Evolutionary conservation across 2,329 filamentous ascomycete genomes (phyloP).

Genomic region (Pyricularia sp.): DNA sequence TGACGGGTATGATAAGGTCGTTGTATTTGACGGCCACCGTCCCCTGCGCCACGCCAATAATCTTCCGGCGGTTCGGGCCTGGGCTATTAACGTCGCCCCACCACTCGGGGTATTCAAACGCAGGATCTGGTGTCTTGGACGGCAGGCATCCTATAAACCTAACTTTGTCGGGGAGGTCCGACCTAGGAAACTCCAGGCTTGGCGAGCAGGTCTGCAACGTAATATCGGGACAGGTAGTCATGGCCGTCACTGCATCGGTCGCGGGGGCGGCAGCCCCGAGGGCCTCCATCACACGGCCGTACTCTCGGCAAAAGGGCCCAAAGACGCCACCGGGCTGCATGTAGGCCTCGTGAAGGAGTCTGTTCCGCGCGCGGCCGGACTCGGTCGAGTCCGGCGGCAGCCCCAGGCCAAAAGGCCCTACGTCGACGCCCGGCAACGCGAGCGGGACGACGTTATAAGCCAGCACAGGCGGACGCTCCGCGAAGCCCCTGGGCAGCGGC

Average conservation of each 20-base stretch:
- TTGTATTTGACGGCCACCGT: constrained; percentile 25
- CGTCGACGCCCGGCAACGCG: constrained; percentile 3
- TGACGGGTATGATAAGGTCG: constrained; percentile 30
- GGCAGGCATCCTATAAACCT: constrained; percentile 29
- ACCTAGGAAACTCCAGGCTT: constrained; percentile 24
- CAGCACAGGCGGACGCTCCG: background rate
- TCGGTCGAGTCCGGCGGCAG: constrained; percentile 6
- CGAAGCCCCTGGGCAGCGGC: constrained; percentile 5
- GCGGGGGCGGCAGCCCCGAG: background rate
- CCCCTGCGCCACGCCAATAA: constrained; percentile 34
- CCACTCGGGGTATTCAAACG: constrained; percentile 25
- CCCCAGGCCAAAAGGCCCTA: constrained; percentile 5
- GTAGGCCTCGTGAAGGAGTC: constrained; percentile 3
- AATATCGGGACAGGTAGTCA: constrained; percentile 12
- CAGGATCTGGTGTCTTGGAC: constrained; percentile 15
- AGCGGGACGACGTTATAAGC: constrained; percentile 3
- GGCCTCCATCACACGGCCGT: background rate
- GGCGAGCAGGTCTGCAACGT: constrained; percentile 24
- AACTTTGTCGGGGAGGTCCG: constrained; percentile 23
- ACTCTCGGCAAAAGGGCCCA: background rate
- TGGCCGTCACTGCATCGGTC: no score
- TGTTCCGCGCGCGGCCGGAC: constrained; percentile 6
- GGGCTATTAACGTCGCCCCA: no score
- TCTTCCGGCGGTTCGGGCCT: constrained; percentile 12
- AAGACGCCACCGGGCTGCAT: background rate